These are phyloP conservation scores for Knoxia roxburghii DNA, from an alignment of 257 asterid genomes.

Conservation along the genomic window DNA sequence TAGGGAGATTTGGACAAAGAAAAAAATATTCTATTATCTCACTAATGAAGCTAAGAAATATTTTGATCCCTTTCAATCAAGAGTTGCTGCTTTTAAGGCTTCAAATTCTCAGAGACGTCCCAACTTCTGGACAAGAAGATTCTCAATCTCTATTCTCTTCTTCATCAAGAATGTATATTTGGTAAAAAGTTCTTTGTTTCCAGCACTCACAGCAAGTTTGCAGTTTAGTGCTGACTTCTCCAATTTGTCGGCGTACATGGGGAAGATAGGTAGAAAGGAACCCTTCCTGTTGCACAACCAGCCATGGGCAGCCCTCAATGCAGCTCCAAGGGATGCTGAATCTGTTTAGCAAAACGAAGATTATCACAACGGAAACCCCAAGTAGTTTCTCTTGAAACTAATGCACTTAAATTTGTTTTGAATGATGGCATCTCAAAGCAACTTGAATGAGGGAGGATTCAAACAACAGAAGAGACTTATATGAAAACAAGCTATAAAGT, in stretches of 20 bases:
- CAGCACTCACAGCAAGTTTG: constrained; percentile 53
- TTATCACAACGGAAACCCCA: neutral
- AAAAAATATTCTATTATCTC: neutral
- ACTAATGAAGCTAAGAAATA: neutral
- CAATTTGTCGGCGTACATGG: constrained; percentile 57
- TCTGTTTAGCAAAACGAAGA: constrained; percentile 32
- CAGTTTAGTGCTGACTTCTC: constrained; percentile 61
- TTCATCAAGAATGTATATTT: constrained; percentile 63
- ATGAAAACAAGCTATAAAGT: neutral
- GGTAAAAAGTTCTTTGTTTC: constrained; percentile 41
- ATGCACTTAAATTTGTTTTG: neutral
- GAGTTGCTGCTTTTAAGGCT: neutral
- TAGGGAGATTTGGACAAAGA: neutral
- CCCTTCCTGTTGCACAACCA: constrained; percentile 76
- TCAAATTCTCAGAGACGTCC: constrained; percentile 42
- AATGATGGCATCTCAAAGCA: neutral
- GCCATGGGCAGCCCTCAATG: constrained; percentile 91
- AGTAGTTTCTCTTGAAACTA: neutral
- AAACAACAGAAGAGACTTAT: neutral
- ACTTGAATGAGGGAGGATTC: neutral
- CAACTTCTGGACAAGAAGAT: constrained; percentile 49
- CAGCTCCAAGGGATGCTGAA: constrained; percentile 91
- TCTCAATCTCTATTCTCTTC: constrained; percentile 76
- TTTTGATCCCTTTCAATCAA: neutral
- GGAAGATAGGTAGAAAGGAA: constrained; percentile 47